Percentiles rank a stretch among this genome's conserved stretches.
Conservation (phyloP, 176 grass and related monocot genomes). For the Carex kokanica region DNA sequence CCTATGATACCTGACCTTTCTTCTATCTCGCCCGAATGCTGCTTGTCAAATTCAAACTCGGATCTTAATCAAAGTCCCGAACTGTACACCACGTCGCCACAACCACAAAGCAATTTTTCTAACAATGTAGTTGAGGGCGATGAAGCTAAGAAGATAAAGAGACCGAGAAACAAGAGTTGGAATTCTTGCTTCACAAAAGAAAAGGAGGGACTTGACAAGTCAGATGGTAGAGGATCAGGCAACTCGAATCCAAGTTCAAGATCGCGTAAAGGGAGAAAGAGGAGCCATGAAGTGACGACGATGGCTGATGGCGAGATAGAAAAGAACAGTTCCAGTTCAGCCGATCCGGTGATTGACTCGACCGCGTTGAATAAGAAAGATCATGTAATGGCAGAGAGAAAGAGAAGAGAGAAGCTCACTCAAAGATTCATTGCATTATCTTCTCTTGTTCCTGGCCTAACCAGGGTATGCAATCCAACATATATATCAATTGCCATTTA, state of each 20-base stretch:
- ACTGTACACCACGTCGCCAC: not conserved
- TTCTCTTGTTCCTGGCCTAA: slow-evolving; percentile 33
- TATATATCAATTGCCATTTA: no score
- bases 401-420: slow-evolving; percentile 32
- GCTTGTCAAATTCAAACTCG: slow-evolving; percentile 9
- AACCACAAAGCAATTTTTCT: not conserved
- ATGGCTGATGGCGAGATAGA: not conserved
- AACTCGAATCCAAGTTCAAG: not conserved
- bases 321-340: not conserved
- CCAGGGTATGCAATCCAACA: slow-evolving; percentile 28
- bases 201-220: not conserved
- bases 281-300: not conserved
- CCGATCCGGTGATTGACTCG: not conserved
- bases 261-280: not conserved
- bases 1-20: not conserved
- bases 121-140: not conserved
- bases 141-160: not conserved
- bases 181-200: not conserved
- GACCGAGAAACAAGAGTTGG: not conserved
- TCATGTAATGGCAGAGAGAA: slow-evolving; percentile 35
- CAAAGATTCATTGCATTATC: slow-evolving; percentile 38
- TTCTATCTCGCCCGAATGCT: not conserved
- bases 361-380: not conserved
- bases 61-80: not conserved
- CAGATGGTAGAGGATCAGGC: not conserved